These are phyloP conservation scores for Asterionellopsis glacialis DNA, from an alignment of 108 stramenopile genomes.

Conservation along the genomic window DNA sequence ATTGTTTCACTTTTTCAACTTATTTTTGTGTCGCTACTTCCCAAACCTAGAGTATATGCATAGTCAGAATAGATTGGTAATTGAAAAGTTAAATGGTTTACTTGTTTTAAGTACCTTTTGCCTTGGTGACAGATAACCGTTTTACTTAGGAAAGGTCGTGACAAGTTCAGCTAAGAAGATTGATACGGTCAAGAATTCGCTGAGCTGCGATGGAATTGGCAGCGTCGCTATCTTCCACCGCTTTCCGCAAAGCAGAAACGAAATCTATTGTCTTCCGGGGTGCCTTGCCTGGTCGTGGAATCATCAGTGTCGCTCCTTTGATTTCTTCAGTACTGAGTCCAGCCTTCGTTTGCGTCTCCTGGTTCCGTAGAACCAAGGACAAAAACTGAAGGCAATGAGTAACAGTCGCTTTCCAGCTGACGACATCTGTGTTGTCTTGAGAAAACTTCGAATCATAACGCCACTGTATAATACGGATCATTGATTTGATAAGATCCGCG, in stretches of 20 bases:
- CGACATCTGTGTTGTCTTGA: constrained; percentile 17
- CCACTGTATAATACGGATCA: constrained; percentile 39
- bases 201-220: constrained; percentile 8
- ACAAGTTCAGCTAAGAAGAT: too few species aligned
- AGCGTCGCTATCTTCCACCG: constrained; percentile 2
- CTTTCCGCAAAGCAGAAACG: constrained; percentile 17
- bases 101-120: too few species aligned
- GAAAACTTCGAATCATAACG: constrained; percentile 42
- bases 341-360: not conserved
- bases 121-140: too few species aligned
- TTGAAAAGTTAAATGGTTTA: too few species aligned
- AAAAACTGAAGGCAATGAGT: constrained; percentile 49
- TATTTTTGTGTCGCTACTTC: not conserved
- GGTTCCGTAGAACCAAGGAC: constrained; percentile 21
- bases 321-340: constrained; percentile 4
- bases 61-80: too few species aligned
- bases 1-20: not conserved
- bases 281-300: constrained; percentile 52
- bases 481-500: constrained; percentile 9
- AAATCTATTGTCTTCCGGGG: constrained; percentile 47
- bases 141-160: too few species aligned
- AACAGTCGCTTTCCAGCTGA: constrained; percentile 56
- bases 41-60: not conserved
- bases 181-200: constrained; percentile 10
- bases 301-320: constrained; percentile 36